Base-by-base conservation (phyloP, 2,329 filamentous ascomycete species). In the Colletotrichum liriopes region DNA sequence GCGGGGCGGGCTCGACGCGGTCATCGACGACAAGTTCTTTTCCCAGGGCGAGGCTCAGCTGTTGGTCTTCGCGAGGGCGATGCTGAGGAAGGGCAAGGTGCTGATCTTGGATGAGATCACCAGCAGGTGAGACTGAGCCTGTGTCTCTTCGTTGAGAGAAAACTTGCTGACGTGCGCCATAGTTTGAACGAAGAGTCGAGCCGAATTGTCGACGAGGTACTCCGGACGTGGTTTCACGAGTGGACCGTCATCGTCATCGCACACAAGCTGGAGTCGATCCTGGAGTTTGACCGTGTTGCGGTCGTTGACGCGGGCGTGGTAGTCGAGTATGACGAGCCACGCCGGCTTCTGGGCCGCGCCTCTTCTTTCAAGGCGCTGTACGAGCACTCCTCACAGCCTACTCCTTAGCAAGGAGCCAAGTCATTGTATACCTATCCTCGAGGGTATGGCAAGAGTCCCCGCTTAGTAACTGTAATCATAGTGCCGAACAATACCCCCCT, bases 1-100 rank as follows among this genome's bases (percentile, higher is more conserved):
- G 0, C 78, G 78, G 2, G 83, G 83, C 2, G 82, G 83, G 0
- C 77, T 87, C 2, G 79, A 81, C 23, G 75, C 75, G 3, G 69
- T 76, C 3, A 78, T 84, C 49, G 74, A 77, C 16, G 74, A 76
- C 4, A 73, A 78, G 1, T 74, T 77, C 3, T 77, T 86, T 14
- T 87, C 84, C 0, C 83, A 86, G 54, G 87, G 87, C 1, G 84
- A 89, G 73, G 78, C 79, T 55, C 87, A 89, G 76, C 77, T 89
- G 0, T 83, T 89, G 62, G 83, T 81, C 12, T 78, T 89, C 18
- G 86, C 84, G 0, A 80, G 87, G 2, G 83, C 85, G 0, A 77
- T 88, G 7, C 72, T 88, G 8, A 76, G 80, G 3, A 78, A 78
- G 41, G 79, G 81, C 0, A 81, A 79, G 18, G 75, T 87, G 2